phyloP scores from a whole-genome alignment of 129 eudicot genomes.

The Escallonia rubra region DNA sequence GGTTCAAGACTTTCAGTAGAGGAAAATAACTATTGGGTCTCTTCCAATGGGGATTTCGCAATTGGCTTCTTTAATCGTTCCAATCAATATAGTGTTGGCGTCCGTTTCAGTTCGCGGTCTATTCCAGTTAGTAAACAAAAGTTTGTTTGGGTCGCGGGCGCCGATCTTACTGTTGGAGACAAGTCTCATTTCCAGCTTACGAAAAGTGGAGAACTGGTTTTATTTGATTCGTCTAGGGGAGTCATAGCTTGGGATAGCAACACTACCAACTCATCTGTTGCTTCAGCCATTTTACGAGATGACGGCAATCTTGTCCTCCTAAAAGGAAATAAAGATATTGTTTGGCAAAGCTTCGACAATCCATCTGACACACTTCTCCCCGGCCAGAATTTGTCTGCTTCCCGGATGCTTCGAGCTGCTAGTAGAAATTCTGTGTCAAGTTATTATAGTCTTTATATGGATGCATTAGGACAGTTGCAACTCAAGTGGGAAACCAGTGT shows the following conservation, averaged over 20 bases:
- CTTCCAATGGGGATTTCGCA: slow-evolving; percentile 61
- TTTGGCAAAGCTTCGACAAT: slow-evolving; percentile 67
- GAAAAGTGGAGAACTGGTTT: slow-evolving; percentile 41
- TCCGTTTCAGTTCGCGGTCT: slow-evolving; percentile 43
- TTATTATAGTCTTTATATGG: slow-evolving; percentile 49
- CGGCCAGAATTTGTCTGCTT: slow-evolving; percentile 40
- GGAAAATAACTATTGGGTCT: slow-evolving; percentile 52
- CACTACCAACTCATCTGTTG: slow-evolving; percentile 38
- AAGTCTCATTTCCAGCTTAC: slow-evolving; percentile 54
- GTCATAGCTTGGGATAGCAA: slow-evolving; percentile 55
- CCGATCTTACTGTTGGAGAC: slow-evolving; percentile 47
- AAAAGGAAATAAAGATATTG: slow-evolving; percentile 28
- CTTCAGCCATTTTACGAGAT: slow-evolving; percentile 42
- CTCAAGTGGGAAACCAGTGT: slow-evolving; percentile 58
- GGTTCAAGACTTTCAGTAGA: slow-evolving; percentile 54
- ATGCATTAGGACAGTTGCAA: slow-evolving; percentile 39
- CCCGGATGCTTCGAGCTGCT: slow-evolving; percentile 54
- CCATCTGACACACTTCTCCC: slow-evolving; percentile 67
- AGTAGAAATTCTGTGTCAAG: slow-evolving; percentile 48
- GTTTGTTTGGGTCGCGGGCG: slow-evolving; percentile 69
- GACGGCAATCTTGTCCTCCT: slow-evolving; percentile 55
- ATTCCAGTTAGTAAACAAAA: slow-evolving; percentile 40
- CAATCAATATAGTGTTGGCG: slow-evolving; percentile 43
- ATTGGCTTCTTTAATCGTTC: slow-evolving; percentile 43
- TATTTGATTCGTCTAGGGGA: slow-evolving; percentile 45